Base-by-base conservation (phyloP, 768 basidiomycete genomes). In the Calocybe gangraenosa region DNA sequence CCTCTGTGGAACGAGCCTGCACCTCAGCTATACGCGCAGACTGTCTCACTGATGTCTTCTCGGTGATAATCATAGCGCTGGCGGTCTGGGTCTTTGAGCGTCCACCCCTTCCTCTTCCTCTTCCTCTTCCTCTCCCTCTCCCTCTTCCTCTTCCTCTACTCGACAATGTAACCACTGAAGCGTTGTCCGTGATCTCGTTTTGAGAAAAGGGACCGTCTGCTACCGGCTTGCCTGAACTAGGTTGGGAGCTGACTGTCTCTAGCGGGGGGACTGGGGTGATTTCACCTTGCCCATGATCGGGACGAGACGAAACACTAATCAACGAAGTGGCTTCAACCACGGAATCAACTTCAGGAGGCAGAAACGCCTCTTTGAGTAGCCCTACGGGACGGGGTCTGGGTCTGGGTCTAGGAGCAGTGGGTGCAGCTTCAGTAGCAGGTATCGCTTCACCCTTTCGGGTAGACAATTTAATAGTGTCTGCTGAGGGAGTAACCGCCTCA, bases 11-110 rank as follows among this genome's bases (percentile, higher is more conserved):
- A 3, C 7, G 9, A 8, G 19, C 23, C 14, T 32, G n/a, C n/a
- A 19, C 25, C 17, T 42, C 48, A 8, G 48, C 48, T 19, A 49
- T 43, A 14, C 43, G 48, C 25, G 38, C 38, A 32, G 48, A 49
- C 33, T 49, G 48, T 40, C 48, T 49, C 7, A 39, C 34, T 5
- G 42, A 31, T 19, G 14, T 14, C 11, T 28, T 28, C 25, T 28
- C 25, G 25, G 6, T 28, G n/a, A 8, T 10, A 15, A 4, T 36
- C 8, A 23, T 36, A 10, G n/a, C 22, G 23, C 9, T 11, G n/a
- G 21, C n/a, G 11, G 30, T 30, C 15, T 13, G 20, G 30, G 10
- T 15, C 33, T 42, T 22, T 13, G 11, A 9, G 20, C 47, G 46
- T 5, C 25, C 11, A 28, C 25, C 11, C 11, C 25, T 18, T 46